Conservation (phyloP, 306 rosid species). For the Fragaria nilgerrensis region DNA sequence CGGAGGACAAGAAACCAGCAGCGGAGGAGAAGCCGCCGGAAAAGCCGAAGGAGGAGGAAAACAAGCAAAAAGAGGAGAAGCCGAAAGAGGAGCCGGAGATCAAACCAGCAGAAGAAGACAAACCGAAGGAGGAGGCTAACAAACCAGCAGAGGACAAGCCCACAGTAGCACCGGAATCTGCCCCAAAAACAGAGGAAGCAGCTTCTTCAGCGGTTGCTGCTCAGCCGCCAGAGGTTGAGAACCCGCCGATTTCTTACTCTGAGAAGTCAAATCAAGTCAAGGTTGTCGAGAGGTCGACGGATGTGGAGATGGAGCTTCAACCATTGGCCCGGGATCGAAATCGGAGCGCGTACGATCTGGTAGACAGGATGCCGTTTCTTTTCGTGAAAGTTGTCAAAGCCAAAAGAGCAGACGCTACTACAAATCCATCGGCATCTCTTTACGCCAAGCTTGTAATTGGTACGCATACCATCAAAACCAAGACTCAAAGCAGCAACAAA, state of each 20-base stretch:
- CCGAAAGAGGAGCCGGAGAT: slow-evolving; percentile 34
- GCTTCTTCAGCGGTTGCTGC: not conserved
- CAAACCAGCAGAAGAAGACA: slow-evolving; percentile 30
- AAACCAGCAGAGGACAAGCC: slow-evolving; percentile 19
- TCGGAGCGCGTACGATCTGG: slow-evolving; percentile 59
- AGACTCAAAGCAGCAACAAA: slow-evolving; percentile 40
- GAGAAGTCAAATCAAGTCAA: slow-evolving; percentile 32
- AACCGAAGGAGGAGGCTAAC: not conserved
- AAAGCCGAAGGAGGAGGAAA: slow-evolving; percentile 23
- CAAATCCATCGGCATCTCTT: slow-evolving; percentile 8
- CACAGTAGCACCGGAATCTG: not conserved
- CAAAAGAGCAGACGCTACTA: slow-evolving; percentile 22
- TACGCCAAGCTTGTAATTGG: slow-evolving; percentile 74
- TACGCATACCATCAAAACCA: slow-evolving; percentile 67
- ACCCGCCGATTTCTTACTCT: slow-evolving; percentile 38
- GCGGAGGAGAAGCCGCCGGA: slow-evolving; percentile 40
- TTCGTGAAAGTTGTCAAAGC: slow-evolving; percentile 66
- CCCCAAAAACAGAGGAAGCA: slow-evolving; percentile 24
- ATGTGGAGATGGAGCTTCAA: slow-evolving; percentile 50
- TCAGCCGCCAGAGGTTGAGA: slow-evolving; percentile 25
- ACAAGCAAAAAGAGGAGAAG: slow-evolving; percentile 20
- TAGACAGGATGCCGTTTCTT: slow-evolving; percentile 71
- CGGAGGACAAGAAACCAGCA: slow-evolving; percentile 21
- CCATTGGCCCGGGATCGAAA: slow-evolving; percentile 48
- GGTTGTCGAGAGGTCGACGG: not conserved